Base-by-base conservation (phyloP, 192 early-diverging fungal species). In the Gorgonomyces haynaldii region DNA sequence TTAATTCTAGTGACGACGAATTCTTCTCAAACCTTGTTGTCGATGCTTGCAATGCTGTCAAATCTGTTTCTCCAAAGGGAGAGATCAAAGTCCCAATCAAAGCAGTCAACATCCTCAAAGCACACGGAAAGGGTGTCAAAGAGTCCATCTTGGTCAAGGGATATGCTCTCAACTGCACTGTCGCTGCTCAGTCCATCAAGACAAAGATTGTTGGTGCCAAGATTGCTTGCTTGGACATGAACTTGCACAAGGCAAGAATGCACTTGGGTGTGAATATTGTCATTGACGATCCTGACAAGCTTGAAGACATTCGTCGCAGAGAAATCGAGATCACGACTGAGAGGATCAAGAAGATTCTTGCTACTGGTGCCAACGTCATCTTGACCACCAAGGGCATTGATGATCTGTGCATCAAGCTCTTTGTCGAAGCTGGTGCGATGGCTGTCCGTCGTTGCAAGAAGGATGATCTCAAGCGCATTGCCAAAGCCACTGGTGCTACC, bases 341-440 rank as follows among this genome's bases (percentile, higher is more conserved):
- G 62, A 78, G 91, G 24, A 91, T 92, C 45, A 71, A 89, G 54
- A 95, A 97, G 70, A 91, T 99, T 57, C 66, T 99, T 23, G 83
- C 65, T 20, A 81, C 96, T 6, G 96, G 96, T 19, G 93, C 91
- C 34, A 99, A 95, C 53, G 96, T 96, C 21, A 77, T 99, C 35
- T 65, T 99, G 47, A 99, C 93, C 31, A 99, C 96, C 26, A 95
- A 96, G 60, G 96, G 96, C 44, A 95, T 99, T 59, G 96, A 99
- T 69, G 96, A 99, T 46, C 69, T 96, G 61, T 99, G 91, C 65
- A 69, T 96, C 50, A 99, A 99, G 78, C 74, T 89, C 53, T 97
- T 99, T 62, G 90, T 96, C 30, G 96, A 99, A 66, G 87, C 86
- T 39, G 96, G 96, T 10, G 91, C 93, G 25, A 91, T 99, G 78